phyloP scores from a whole-genome alignment of 2,329 filamentous ascomycete genomes.

The Trichoderma cornu-damae region DNA sequence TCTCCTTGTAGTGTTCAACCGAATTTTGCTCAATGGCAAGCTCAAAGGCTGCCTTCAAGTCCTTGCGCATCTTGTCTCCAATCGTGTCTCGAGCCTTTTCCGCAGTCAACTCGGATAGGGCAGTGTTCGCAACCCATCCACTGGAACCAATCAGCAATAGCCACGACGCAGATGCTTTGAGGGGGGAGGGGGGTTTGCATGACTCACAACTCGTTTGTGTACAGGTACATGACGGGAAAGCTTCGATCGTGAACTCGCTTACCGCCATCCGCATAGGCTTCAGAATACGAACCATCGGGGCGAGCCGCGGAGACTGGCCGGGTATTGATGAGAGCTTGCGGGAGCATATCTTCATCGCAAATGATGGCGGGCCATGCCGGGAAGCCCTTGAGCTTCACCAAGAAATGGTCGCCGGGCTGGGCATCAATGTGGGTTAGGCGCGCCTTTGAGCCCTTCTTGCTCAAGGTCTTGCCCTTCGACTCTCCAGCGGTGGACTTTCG shows the following conservation, averaged over 20 bases:
- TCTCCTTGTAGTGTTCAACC: constrained; percentile 75
- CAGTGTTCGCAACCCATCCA: constrained; percentile 84
- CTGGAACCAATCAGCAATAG: constrained; percentile 43
- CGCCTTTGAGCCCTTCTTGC: constrained; percentile 75
- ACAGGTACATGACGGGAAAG: constrained; percentile 91
- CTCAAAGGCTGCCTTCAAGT: constrained; percentile 70
- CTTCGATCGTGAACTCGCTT: constrained; percentile 80
- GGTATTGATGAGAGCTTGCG: constrained; percentile 65
- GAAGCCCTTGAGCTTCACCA: constrained; percentile 90
- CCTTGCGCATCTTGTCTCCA: constrained; percentile 75
- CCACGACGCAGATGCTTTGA: background rate
- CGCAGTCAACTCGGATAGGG: constrained; percentile 70
- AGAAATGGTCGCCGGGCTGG: constrained; percentile 84
- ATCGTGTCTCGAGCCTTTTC: constrained; percentile 64
- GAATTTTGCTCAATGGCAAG: constrained; percentile 74
- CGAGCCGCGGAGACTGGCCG: constrained; percentile 81
- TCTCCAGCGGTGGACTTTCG: constrained; percentile 70
- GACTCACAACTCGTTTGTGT: constrained; percentile 95
- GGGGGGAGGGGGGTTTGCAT: background rate
- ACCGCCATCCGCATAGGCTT: constrained; percentile 80
- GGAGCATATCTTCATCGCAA: constrained; percentile 91
- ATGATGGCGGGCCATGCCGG: constrained; percentile 93
- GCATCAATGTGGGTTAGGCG: constrained; percentile 70
- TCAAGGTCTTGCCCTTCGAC: constrained; percentile 72
- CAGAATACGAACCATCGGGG: constrained; percentile 78